A percentile compares a stretch with the other conserved stretches of the same genome.
Conservation (phyloP, 805 yeast genomes). For the Suhomyces faveliae region DNA sequence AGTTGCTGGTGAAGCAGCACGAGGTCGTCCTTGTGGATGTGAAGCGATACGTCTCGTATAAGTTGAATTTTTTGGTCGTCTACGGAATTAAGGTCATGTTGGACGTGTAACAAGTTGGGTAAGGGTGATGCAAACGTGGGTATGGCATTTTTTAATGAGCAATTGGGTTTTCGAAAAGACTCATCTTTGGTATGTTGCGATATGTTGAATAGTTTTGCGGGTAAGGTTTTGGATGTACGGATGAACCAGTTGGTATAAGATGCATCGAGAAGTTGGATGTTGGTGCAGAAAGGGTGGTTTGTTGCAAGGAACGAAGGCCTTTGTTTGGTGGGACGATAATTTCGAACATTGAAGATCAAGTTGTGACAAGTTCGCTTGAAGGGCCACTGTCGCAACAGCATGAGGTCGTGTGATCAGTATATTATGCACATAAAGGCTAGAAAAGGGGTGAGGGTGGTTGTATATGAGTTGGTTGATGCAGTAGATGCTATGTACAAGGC, state of each 20-base stretch:
- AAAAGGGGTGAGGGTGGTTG: neutral
- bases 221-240: neutral
- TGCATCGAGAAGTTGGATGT: constrained; percentile 16
- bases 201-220: constrained; percentile 1
- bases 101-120: neutral
- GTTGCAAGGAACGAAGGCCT: constrained; percentile 13
- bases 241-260: constrained; percentile 19
- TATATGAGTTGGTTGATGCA: neutral
- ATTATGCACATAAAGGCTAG: neutral
- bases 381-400: constrained; percentile 18
- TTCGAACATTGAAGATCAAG: constrained; percentile 1
- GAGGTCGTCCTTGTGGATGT: neutral
- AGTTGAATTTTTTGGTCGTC: neutral
- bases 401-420: neutral
- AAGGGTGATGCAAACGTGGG: neutral
- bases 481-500: neutral
- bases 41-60: neutral
- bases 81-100: neutral
- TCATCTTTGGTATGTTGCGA: neutral
- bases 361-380: constrained; percentile 16
- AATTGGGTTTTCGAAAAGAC: neutral
- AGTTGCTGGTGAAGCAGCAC: neutral
- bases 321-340: constrained; percentile 9
- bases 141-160: neutral
- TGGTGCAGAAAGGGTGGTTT: constrained; percentile 20